A percentile compares a stretch with the other conserved stretches of the same genome.
phyloP scores from a whole-genome alignment of 2,329 filamentous ascomycete genomes.

The Colletotrichum sidae region DNA sequence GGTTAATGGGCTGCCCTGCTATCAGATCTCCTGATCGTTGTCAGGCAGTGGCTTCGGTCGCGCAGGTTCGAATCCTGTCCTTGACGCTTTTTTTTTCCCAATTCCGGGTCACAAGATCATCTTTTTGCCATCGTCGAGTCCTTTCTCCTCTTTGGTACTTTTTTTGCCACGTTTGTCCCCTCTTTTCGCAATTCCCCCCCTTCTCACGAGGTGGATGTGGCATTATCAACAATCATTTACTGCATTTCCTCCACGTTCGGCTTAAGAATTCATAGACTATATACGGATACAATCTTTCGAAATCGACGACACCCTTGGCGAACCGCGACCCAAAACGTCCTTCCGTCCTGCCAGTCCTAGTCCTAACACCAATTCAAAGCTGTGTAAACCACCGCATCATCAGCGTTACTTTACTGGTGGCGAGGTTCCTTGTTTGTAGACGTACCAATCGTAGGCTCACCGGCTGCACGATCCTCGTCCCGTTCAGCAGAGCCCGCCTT shows the following conservation, averaged over 20 bases:
- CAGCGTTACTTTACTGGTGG: neutral
- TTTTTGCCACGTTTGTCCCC: neutral
- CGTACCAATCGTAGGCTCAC: conserved; percentile 1
- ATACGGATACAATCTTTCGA: no score
- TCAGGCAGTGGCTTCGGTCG: conserved; percentile 26
- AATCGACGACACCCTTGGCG: no score
- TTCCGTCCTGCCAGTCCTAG: no score
- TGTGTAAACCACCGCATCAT: no score
- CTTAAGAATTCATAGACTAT: no score
- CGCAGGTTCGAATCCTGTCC: conserved; percentile 31
- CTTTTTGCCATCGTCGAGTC: no score
- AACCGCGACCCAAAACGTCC: no score
- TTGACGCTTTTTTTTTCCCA: neutral
- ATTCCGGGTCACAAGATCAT: neutral
- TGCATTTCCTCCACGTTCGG: no score
- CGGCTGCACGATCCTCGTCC: neutral
- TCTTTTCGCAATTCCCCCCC: no score
- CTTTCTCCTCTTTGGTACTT: neutral
- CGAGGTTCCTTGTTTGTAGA: neutral
- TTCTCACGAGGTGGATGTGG: no score
- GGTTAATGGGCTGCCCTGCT: conserved; percentile 31
- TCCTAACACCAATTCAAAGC: no score
- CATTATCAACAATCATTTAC: no score
- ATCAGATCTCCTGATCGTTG: conserved; percentile 8
- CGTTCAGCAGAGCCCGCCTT: conserved; percentile 13